Base-by-base conservation (phyloP, 345 rosid genomes). In the Bruguiera parviflora region DNA sequence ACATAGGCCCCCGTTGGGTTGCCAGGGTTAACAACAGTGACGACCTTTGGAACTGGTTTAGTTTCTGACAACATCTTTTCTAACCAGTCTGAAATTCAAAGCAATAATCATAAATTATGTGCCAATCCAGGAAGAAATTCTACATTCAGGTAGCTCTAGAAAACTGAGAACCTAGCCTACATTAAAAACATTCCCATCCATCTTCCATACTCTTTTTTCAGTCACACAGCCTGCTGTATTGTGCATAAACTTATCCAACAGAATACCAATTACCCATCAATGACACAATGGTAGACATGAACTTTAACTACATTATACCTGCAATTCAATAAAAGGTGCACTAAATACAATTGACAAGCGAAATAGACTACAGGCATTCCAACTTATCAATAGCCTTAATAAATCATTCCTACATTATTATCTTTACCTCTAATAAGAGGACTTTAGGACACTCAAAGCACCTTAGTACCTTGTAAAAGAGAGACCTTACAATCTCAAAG, bases 1-100 rank as follows among this genome's bases (percentile, higher is more conserved):
- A 95, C 83, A 78, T 87, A 90, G 71, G 98, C 89, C 56, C 98
- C 99, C 15, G 89, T 80, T 31, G 98, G 99, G 77, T 95, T 95
- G 58, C 98, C 99, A 29, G 97, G 99, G 76, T 95, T 95, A 65
- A 92, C 98, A 73, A 95, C 88, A 60, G 85, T 90, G 43, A 95
- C 99, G 67, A 95, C 87, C 85, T 92, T 95, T 11, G 99, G 99
- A 37, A 80, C 82, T 5, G 98, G 97, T 75, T 82, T 88, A 28
- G 86, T 70, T 81, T 88, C 92, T 13, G 70, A 66, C 67, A 95
- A 68, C 56, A 78, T 90, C 78, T 24, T 89, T 79, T 88, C 89
- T 72, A 95, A 77, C 98, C 99, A 95, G 74, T 88, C 98, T 95
- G 87, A 76, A 69, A 63, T 62, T 53, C 22, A 65, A 70, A 76